Evolutionary conservation across 75 land plant species (phyloP), one percentile per base, ranked within the genome.

Genomic region (Pseudotsuga menziesii): DNA sequence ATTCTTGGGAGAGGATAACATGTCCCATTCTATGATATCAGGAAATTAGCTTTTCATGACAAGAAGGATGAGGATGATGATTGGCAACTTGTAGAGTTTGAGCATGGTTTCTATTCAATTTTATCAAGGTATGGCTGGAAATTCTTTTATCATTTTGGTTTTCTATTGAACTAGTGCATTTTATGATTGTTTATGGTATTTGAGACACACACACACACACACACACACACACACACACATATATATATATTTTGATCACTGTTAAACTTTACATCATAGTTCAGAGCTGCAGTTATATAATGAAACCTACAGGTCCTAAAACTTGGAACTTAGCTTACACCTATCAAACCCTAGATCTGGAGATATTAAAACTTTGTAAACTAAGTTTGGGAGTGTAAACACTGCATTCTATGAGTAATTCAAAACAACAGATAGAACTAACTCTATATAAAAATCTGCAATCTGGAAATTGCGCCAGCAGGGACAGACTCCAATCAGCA

Each of bases 1-100:
- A 8, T 69, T 9, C 44, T 6, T 39, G 22, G 23, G 39, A 69
- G n/a, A 69, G 8, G 9, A 36, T 69, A 39, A 69, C n/a, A 19
- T 19, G 39, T 69, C 22, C 3, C 39, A 17, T n/a, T 39, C 20
- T 12, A 61, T 69, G 44, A 19, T 69, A 39, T 17, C 19, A 69
- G 72, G 72, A 69, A 69, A 39, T 41, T 44, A 36, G 20, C 72
- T 69, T 69, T 19, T 69, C 39, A 69, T 20, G 52, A 69, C 13
- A 69, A 69, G 52, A 44, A 41, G 20, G 39, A 39, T 69, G 72
- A 69, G 19, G 48, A 69, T 39, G 48, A 69, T 7, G 52, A 20
- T 69, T 69, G 72, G 72, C 72, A 69, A 39, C 72, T 36, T 5
- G 72, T 69, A 69, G 72, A 41, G 19, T 16, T 39, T 69, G 72